Percentiles rank a stretch among this genome's conserved stretches.
phyloP scores from a whole-genome alignment of 352 stramenopile species.

The Globisporangium viniferum region DNA sequence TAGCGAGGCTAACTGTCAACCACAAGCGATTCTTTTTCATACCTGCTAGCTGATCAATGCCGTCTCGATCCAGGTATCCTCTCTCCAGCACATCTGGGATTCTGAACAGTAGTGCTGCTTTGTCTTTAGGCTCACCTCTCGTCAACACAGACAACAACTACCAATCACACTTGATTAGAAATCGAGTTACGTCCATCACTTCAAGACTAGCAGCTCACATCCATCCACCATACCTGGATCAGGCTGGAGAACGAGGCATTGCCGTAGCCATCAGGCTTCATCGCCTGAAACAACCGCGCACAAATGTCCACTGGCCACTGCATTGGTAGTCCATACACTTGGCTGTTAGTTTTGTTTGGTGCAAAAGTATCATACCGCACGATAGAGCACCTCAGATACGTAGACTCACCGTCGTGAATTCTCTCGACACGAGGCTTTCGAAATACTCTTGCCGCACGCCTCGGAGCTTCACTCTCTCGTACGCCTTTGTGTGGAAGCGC shows the following conservation, averaged over 20 bases:
- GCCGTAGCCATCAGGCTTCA: slow-evolving; percentile 55
- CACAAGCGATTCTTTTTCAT: neutral
- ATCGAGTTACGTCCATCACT: neutral
- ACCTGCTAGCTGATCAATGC: slow-evolving; percentile 51
- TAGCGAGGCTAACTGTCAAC: too few relatives aligned
- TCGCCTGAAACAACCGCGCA: slow-evolving; percentile 36
- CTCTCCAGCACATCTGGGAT: slow-evolving; percentile 27
- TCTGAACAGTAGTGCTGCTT: slow-evolving; percentile 51
- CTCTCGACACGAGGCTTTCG: slow-evolving; percentile 44
- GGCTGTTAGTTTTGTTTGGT: neutral
- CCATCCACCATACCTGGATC: slow-evolving; percentile 36
- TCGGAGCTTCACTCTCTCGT: slow-evolving; percentile 37
- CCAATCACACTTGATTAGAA: slow-evolving; percentile 1
- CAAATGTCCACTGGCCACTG: slow-evolving; percentile 49
- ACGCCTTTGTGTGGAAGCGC: slow-evolving; percentile 43
- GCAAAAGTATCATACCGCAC: neutral
- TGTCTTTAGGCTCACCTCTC: slow-evolving; percentile 43
- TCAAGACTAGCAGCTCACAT: neutral
- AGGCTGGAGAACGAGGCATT: slow-evolving; percentile 65
- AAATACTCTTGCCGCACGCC: slow-evolving; percentile 53
- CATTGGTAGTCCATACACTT: neutral
- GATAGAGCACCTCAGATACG: too few relatives aligned
- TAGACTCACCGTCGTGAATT: slow-evolving; percentile 38
- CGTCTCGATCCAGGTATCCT: slow-evolving; percentile 32
- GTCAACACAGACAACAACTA: slow-evolving; percentile 43